phyloP scores from a whole-genome alignment of 345 rosid genomes.

The Euphorbia pulcherrima region DNA sequence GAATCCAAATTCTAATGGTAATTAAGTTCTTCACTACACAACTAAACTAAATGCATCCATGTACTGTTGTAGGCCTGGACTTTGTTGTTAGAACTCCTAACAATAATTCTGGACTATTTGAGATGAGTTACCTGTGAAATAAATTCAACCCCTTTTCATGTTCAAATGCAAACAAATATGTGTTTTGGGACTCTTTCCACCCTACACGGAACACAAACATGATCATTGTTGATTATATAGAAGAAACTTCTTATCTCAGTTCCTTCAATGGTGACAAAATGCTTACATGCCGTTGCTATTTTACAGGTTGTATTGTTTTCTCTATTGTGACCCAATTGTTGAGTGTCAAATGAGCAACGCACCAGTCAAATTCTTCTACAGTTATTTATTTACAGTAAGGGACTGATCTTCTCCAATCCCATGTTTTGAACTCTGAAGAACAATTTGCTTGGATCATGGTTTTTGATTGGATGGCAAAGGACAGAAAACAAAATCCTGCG shows the following conservation, averaged over 20 bases:
- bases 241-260: constrained; percentile 5
- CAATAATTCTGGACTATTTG: constrained; percentile 12
- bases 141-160: constrained; percentile 14
- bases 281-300: too few species aligned
- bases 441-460: too few species aligned
- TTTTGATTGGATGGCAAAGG: too few species aligned
- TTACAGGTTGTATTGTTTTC: neutral
- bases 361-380: neutral
- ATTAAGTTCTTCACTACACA: neutral
- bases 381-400: neutral
- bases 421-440: neutral
- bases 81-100: neutral
- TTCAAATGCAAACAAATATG: constrained; percentile 19
- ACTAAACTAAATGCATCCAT: neutral
- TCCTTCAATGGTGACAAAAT: constrained; percentile 3
- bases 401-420: neutral
- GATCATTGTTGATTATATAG: constrained; percentile 14
- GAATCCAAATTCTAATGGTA: constrained; percentile 11
- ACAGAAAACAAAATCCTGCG: too few species aligned
- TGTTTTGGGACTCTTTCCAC: constrained; percentile 23
- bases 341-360: neutral
- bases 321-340: neutral
- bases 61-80: neutral
- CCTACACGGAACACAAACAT: constrained; percentile 10
- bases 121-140: constrained; percentile 20